Evolutionary conservation across 495 filamentous ascomycete genomes (phyloP).

Genomic region (Zalerion maritima): DNA sequence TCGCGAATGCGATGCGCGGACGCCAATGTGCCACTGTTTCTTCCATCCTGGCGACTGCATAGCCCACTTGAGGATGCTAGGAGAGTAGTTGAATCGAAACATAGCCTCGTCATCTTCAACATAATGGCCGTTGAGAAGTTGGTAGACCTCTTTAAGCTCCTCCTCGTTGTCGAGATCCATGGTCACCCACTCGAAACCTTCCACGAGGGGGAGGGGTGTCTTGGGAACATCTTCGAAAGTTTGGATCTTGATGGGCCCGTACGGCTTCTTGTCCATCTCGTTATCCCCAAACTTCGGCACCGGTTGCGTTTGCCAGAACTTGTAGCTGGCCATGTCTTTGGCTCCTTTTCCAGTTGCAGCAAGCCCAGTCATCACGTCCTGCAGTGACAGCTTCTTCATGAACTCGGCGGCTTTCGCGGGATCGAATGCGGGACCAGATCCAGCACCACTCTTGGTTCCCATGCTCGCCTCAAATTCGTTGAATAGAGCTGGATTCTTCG

Average conservation of each 20-base stretch:
- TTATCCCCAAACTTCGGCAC: constrained; percentile 66
- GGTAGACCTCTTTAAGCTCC: constrained; percentile 67
- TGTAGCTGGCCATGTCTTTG: constrained; percentile 93
- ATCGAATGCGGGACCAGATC: constrained; percentile 9
- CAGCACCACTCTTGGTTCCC: constrained; percentile 16
- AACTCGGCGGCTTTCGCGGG: constrained; percentile 36
- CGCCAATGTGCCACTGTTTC: constrained; percentile 89
- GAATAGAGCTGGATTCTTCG: constrained; percentile 46
- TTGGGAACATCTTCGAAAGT: constrained; percentile 61
- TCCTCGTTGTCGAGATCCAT: constrained; percentile 56
- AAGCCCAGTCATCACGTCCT: constrained; percentile 72
- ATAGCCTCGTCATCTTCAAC: constrained; percentile 93
- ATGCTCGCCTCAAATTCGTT: constrained; percentile 38
- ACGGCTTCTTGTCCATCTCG: constrained; percentile 16
- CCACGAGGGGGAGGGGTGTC: constrained; percentile 45
- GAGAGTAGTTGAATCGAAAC: constrained; percentile 93
- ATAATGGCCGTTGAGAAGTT: constrained; percentile 80
- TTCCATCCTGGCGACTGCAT: constrained; percentile 90
- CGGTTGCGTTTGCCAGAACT: constrained; percentile 96
- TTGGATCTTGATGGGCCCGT: constrained; percentile 45
- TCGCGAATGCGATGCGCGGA: constrained; percentile 58
- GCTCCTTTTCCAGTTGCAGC: constrained; percentile 63
- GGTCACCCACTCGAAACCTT: constrained; percentile 86
- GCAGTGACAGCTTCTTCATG: constrained; percentile 56
- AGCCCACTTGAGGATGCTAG: constrained; percentile 81